A percentile compares a stretch with the other conserved stretches of the same genome.
Evolutionary conservation across 176 grass and related monocot species (phyloP).

Genomic region (Carex parvula): DNA sequence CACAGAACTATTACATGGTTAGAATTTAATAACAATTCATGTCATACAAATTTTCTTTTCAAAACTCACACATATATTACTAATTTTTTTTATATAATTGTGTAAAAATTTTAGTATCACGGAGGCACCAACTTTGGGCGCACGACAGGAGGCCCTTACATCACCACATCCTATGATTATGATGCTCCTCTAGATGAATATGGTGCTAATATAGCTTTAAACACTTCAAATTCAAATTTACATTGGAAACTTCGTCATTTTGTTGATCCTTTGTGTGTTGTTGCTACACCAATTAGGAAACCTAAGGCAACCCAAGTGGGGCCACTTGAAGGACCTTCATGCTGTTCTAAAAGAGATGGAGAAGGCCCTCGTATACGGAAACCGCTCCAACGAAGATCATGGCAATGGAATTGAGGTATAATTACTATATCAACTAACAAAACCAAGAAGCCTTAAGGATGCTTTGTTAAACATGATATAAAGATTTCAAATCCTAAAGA

Average conservation of each 20-base stretch:
- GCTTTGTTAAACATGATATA: neutral
- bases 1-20: constrained; percentile 92
- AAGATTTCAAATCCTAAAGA: neutral
- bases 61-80: neutral
- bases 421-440: neutral
- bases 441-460: neutral
- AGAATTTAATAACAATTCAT: neutral
- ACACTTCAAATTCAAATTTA: neutral
- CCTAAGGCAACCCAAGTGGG: constrained; percentile 74
- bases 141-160: constrained; percentile 73
- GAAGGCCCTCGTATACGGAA: constrained; percentile 45
- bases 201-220: constrained; percentile 30
- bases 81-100: neutral
- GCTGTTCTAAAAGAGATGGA: constrained; percentile 48
- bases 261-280: neutral
- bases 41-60: neutral
- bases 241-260: neutral
- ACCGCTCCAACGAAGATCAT: constrained; percentile 27
- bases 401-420: constrained; percentile 34
- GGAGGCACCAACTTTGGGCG: constrained; percentile 86
- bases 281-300: constrained; percentile 33
- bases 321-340: constrained; percentile 81
- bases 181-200: constrained; percentile 90
- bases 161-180: constrained; percentile 78
- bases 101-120: constrained; percentile 48